A percentile compares a stretch with the other conserved stretches of the same genome.
Conservation (phyloP, 257 asterid genomes). For the Coffea canephora region DNA sequence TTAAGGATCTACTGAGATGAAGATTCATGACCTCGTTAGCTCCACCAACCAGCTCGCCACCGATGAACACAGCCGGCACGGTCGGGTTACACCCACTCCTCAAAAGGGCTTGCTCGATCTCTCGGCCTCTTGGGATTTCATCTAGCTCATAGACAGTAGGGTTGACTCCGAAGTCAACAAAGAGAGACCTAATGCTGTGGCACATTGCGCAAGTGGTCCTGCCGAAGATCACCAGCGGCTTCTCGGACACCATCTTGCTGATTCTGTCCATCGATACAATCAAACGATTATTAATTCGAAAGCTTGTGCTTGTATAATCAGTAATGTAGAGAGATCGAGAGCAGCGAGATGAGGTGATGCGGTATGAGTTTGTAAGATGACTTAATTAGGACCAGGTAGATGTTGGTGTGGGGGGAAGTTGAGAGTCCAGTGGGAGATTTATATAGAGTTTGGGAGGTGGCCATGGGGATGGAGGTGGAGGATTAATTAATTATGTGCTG, state of each 20-base stretch:
- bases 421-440: conserved; percentile 30
- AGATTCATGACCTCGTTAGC: conserved; percentile 73
- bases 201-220: conserved; percentile 66
- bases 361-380: background rate
- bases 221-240: conserved; percentile 81
- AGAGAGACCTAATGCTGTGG: conserved; percentile 61
- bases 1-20: conserved; percentile 60
- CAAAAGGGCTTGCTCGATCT: conserved; percentile 65
- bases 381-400: conserved; percentile 17
- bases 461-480: background rate
- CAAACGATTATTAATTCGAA: background rate
- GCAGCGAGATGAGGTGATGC: background rate
- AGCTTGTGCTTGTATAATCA: background rate
- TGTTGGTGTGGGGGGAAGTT: conserved; percentile 42
- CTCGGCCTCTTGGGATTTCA: conserved; percentile 52
- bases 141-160: conserved; percentile 67
- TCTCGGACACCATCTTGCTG: conserved; percentile 57
- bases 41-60: conserved; percentile 68
- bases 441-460: conserved; percentile 28
- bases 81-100: conserved; percentile 51
- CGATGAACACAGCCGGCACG: conserved; percentile 68
- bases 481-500: background rate
- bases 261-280: conserved; percentile 52
- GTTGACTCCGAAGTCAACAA: conserved; percentile 62
- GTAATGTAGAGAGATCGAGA: too few species aligned